These are phyloP conservation scores for Curvularia spicifera DNA, from an alignment of 2,329 filamentous ascomycete species.

Conservation along the genomic window DNA sequence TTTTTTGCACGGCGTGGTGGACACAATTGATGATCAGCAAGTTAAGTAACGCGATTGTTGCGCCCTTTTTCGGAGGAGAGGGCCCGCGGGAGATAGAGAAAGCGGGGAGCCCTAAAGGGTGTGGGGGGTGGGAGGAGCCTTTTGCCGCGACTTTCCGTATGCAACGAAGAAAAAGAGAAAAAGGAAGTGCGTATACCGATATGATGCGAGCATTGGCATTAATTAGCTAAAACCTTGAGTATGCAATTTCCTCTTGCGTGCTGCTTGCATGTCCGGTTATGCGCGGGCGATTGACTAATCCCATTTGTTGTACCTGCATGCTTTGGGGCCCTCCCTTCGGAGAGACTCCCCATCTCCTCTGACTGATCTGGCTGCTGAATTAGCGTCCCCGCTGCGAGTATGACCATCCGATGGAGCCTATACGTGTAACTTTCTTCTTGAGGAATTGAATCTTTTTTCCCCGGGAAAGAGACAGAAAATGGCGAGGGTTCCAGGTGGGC, in stretches of 20 bases:
- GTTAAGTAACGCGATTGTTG: neutral
- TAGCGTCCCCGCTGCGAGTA: constrained; percentile 3
- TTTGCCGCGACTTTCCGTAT: constrained; percentile 10
- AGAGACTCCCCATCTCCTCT: neutral
- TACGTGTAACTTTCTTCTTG: constrained; percentile 4
- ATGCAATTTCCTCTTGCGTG: constrained; percentile 5
- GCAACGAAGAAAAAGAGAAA: neutral
- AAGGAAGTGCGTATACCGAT: neutral
- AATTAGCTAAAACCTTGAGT: constrained; percentile 13
- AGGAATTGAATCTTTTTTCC: neutral
- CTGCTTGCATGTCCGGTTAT: constrained; percentile 3
- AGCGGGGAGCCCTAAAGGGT: neutral
- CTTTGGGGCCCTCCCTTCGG: neutral
- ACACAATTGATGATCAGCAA: neutral
- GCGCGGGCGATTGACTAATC: constrained; percentile 9
- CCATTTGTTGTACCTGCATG: constrained; percentile 15
- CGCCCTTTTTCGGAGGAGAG: neutral
- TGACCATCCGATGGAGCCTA: neutral
- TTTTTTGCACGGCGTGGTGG: neutral
- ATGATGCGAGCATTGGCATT: neutral
- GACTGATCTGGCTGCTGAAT: constrained; percentile 7
- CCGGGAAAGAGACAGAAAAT: constrained; percentile 22
- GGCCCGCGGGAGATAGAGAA: neutral
- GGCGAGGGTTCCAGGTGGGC: constrained; percentile 62
- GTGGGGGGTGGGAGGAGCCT: constrained; percentile 1